phyloP scores from a whole-genome alignment of 2,329 filamentous ascomycete species.

The Elsinoe batatas region DNA sequence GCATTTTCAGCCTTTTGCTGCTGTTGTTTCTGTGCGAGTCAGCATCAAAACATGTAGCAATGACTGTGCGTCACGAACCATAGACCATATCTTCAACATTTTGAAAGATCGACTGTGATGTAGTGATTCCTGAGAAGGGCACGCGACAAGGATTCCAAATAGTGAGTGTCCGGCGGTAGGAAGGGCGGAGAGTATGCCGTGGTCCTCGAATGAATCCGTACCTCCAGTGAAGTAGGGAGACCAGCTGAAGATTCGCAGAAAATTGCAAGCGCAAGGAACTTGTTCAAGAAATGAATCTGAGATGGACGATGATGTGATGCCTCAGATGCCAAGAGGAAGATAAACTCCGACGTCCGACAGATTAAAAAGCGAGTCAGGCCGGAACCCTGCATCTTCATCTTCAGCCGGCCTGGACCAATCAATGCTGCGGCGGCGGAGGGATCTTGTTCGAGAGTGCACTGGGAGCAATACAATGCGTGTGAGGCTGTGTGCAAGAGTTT shows the following conservation, averaged over 20 bases:
- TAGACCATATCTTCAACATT: slow-evolving; percentile 99
- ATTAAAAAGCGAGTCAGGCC: slow-evolving; percentile 1
- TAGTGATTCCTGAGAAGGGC: background rate
- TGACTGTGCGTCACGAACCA: slow-evolving; percentile 49
- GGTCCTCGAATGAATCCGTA: no score
- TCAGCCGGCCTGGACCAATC: background rate
- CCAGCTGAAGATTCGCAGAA: no score
- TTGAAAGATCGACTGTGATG: slow-evolving; percentile 31
- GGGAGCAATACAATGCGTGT: slow-evolving; percentile 1
- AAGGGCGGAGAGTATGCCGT: background rate
- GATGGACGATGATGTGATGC: slow-evolving; percentile 7
- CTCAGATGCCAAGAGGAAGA: background rate
- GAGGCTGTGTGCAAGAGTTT: slow-evolving; percentile 3
- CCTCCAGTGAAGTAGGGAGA: no score
- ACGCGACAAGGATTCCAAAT: background rate
- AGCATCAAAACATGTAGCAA: slow-evolving; percentile 20
- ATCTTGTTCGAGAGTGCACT: background rate
- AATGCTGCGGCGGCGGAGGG: background rate
- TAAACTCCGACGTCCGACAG: background rate
- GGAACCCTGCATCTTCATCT: background rate
- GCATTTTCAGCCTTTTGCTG: slow-evolving; percentile 90
- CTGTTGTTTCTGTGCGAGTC: slow-evolving; percentile 51
- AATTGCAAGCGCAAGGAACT: no score
- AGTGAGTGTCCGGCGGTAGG: background rate
- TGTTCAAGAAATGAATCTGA: background rate